These are phyloP conservation scores for Parastagonospora nodorum DNA, from an alignment of 2,329 filamentous ascomycete genomes.

Conservation along the genomic window DNA sequence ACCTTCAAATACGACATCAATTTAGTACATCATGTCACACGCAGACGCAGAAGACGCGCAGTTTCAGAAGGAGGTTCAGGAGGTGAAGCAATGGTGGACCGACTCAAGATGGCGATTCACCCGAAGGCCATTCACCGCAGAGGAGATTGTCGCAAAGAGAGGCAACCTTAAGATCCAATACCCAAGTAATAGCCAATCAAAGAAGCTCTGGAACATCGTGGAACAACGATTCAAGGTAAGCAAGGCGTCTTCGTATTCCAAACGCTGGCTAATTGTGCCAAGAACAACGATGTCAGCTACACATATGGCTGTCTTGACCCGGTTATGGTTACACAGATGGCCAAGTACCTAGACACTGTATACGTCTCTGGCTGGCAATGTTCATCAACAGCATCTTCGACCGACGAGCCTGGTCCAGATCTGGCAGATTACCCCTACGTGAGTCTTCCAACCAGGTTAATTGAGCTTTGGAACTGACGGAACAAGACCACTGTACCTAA, in stretches of 20 bases:
- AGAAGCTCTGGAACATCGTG: constrained; percentile 93
- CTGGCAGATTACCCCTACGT: constrained; percentile 87
- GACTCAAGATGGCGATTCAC: constrained; percentile 92
- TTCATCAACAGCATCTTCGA: constrained; percentile 91
- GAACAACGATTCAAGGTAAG: constrained; percentile 82
- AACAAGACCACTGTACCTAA: constrained; percentile 93
- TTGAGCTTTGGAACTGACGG: constrained; percentile 14
- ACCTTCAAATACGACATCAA: not conserved
- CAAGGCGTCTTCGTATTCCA: not conserved
- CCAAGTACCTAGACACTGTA: constrained; percentile 96
- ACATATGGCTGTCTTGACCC: constrained; percentile 98
- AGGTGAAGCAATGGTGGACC: constrained; percentile 92
- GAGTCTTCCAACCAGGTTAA: constrained; percentile 10
- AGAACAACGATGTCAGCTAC: constrained; percentile 85
- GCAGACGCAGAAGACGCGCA: constrained; percentile 71
- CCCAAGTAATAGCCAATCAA: constrained; percentile 83
- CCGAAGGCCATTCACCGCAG: constrained; percentile 89
- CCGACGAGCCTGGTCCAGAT: constrained; percentile 96
- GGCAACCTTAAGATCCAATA: constrained; percentile 91
- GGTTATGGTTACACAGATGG: constrained; percentile 99
- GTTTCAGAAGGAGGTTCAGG: constrained; percentile 81
- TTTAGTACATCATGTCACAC: constrained; percentile 33
- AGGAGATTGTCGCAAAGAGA: constrained; percentile 95
- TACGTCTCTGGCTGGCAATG: constrained; percentile 99
- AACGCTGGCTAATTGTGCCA: constrained; percentile 17